phyloP scores from a whole-genome alignment of 306 rosid genomes.

The Pyrus communis region DNA sequence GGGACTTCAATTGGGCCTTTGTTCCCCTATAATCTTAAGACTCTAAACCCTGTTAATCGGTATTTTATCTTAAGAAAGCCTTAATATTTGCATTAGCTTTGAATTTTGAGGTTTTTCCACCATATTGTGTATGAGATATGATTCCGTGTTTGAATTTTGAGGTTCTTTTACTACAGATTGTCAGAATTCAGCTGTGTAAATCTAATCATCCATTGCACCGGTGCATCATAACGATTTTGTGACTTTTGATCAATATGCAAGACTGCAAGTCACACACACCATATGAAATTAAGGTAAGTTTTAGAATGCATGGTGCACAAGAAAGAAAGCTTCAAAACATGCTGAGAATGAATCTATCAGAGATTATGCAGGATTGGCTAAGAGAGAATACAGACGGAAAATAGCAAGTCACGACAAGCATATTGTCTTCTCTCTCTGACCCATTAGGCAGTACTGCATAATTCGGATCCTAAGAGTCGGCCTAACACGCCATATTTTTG shows the following conservation, averaged over 20 bases:
- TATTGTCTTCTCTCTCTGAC: neutral
- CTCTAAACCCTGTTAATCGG: neutral
- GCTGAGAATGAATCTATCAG: constrained; percentile 30
- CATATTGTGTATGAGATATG: neutral
- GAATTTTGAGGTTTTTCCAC: neutral
- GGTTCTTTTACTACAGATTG: too few species aligned
- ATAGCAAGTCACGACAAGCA: constrained; percentile 18
- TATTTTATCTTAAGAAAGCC: neutral
- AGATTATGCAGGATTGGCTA: constrained; percentile 9
- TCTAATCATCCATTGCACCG: too few species aligned
- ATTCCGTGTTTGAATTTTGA: neutral
- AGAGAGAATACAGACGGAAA: neutral
- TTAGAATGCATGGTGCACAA: constrained; percentile 50
- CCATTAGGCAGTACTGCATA: neutral
- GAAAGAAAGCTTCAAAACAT: constrained; percentile 57
- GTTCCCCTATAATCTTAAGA: neutral
- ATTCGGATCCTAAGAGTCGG: neutral
- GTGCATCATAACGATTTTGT: neutral
- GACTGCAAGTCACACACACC: neutral
- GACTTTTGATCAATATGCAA: too few species aligned
- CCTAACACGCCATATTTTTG: constrained; percentile 20
- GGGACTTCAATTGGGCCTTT: constrained; percentile 30
- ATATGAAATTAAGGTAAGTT: neutral
- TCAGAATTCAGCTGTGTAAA: too few species aligned
- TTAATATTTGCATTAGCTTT: neutral